A percentile compares a stretch with the other conserved stretches of the same genome.
Conservation (phyloP, 257 asterid genomes). For the Solanum dulcamara region DNA sequence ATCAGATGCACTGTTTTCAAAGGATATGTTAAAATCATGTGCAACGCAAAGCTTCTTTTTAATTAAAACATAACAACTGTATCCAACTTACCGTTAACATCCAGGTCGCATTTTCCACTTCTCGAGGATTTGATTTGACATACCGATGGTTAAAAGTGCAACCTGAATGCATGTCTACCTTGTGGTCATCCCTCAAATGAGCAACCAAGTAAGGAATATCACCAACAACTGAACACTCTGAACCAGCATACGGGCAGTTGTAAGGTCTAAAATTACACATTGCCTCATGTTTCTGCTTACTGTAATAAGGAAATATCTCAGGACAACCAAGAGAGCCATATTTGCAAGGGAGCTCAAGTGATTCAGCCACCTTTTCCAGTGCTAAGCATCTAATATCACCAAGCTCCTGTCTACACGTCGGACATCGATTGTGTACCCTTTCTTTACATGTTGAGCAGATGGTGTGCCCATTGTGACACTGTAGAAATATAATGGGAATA, state of each 20-base stretch:
- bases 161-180: constrained; percentile 57
- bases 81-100: constrained; percentile 40
- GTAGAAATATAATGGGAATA: background rate
- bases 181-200: constrained; percentile 44
- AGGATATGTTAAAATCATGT: background rate
- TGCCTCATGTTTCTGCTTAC: constrained; percentile 45
- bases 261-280: constrained; percentile 42
- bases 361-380: constrained; percentile 46
- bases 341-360: constrained; percentile 47
- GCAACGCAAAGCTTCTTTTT: background rate
- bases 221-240: constrained; percentile 41
- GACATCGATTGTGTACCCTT: constrained; percentile 46
- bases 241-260: constrained; percentile 50
- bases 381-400: constrained; percentile 55
- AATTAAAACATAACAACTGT: background rate
- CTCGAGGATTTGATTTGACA: constrained; percentile 47
- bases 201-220: constrained; percentile 30
- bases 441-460: constrained; percentile 44
- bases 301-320: constrained; percentile 14
- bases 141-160: constrained; percentile 54
- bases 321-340: constrained; percentile 27
- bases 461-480: constrained; percentile 61
- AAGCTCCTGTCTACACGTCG: constrained; percentile 51
- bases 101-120: constrained; percentile 54
- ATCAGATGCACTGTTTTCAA: background rate